phyloP scores from a whole-genome alignment of 257 asterid genomes.

The Petrea volubilis region DNA sequence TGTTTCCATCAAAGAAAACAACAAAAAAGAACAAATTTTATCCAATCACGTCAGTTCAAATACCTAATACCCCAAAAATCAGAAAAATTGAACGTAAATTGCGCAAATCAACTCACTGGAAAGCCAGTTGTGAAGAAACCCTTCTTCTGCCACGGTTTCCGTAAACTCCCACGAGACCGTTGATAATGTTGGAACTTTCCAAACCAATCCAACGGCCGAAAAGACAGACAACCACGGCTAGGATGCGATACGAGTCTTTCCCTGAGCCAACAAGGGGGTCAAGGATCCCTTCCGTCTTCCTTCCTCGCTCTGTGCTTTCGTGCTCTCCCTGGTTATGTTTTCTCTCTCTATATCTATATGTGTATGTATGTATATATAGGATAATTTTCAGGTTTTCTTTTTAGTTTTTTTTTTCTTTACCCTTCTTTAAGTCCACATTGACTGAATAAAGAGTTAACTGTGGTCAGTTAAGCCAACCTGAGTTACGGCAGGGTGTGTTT shows the following conservation, averaged over 20 bases:
- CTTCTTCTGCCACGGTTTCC: conserved; percentile 22
- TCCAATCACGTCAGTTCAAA: conserved; percentile 15
- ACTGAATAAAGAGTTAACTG: conserved; percentile 24
- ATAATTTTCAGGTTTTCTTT: background rate
- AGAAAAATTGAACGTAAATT: background rate
- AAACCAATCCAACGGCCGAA: conserved; percentile 42
- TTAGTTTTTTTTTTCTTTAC: background rate
- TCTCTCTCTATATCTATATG: conserved; percentile 11
- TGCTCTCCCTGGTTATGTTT: conserved; percentile 20
- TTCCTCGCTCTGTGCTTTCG: conserved; percentile 24
- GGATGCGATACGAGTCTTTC: conserved; percentile 32
- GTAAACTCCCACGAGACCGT: conserved; percentile 24
- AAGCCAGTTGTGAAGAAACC: conserved; percentile 61
- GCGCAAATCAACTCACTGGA: conserved; percentile 52
- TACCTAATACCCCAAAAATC: background rate
- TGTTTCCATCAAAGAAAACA: background rate
- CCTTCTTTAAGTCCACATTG: conserved; percentile 12
- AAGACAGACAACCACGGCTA: conserved; percentile 35
- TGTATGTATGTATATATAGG: conserved; percentile 21
- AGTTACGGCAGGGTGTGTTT: conserved; percentile 47
- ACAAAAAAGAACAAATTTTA: background rate
- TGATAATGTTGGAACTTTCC: conserved; percentile 31
- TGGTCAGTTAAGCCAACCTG: conserved; percentile 33
- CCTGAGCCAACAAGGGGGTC: background rate
- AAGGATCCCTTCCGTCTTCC: conserved; percentile 10